Percentiles rank a stretch among this genome's conserved stretches.
Evolutionary conservation across 352 stramenopile species (phyloP).

Genomic region (Halophytophthora polymorphica): DNA sequence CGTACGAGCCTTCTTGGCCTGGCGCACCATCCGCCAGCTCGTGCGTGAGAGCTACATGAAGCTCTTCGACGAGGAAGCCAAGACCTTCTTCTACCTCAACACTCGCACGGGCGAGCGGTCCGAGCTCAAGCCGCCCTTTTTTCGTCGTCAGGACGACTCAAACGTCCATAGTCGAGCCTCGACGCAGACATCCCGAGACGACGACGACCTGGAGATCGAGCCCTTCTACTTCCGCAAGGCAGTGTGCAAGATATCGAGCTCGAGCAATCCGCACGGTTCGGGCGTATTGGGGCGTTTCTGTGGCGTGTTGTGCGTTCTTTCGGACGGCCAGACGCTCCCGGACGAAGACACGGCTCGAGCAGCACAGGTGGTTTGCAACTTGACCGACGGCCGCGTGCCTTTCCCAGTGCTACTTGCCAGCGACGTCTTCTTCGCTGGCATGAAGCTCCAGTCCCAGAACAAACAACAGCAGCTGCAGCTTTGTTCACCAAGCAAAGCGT

Average conservation of each 20-base stretch:
- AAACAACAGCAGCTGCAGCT: slow-evolving; percentile 5
- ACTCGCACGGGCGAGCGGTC: slow-evolving; percentile 40
- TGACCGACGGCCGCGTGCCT: slow-evolving; percentile 30
- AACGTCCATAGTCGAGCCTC: not conserved
- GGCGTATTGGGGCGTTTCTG: slow-evolving; percentile 50
- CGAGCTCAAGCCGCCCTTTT: slow-evolving; percentile 44
- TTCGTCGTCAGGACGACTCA: slow-evolving; percentile 23
- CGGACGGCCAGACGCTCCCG: slow-evolving; percentile 47
- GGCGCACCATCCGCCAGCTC: slow-evolving; percentile 32
- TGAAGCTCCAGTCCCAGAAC: slow-evolving; percentile 22
- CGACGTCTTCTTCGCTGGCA: slow-evolving; percentile 45
- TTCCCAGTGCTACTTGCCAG: slow-evolving; percentile 47
- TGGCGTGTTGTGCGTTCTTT: slow-evolving; percentile 45
- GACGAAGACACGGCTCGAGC: slow-evolving; percentile 31
- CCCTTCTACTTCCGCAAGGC: slow-evolving; percentile 62
- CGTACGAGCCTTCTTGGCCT: slow-evolving; percentile 36
- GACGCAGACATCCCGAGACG: slow-evolving; percentile 9
- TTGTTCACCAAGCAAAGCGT: slow-evolving; percentile 5
- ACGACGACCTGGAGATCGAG: slow-evolving; percentile 59
- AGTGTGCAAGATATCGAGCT: slow-evolving; percentile 53
- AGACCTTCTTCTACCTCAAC: slow-evolving; percentile 72
- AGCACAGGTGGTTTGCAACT: slow-evolving; percentile 54
- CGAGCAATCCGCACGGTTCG: slow-evolving; percentile 39
- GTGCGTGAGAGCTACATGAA: slow-evolving; percentile 77
- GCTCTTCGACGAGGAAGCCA: slow-evolving; percentile 45